Percentiles rank a stretch among this genome's conserved stretches.
Evolutionary conservation across 1,284 basidiomycete species (phyloP).

Genomic region (Papiliotrema terrestris): DNA sequence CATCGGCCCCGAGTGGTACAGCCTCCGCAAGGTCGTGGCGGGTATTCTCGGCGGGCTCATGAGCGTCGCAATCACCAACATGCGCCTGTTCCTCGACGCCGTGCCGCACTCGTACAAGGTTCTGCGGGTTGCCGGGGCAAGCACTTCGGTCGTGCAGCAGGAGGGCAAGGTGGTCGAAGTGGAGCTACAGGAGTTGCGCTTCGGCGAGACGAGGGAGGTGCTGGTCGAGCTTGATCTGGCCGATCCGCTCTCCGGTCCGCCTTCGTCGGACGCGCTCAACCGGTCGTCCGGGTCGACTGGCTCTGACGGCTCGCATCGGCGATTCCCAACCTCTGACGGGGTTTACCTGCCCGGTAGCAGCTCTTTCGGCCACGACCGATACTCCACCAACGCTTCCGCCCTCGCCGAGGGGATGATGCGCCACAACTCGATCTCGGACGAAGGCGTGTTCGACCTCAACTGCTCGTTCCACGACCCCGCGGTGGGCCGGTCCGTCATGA

Average conservation of each 20-base stretch:
- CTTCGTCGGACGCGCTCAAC: not conserved
- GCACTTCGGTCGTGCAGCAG: constrained; percentile 72
- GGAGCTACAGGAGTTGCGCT: constrained; percentile 86
- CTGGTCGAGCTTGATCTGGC: constrained; percentile 81
- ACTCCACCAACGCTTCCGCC: constrained; percentile 63
- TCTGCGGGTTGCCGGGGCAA: constrained; percentile 82
- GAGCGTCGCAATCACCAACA: constrained; percentile 79
- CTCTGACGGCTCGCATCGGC: not conserved
- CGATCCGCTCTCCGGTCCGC: constrained; percentile 44
- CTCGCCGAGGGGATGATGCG: constrained; percentile 66
- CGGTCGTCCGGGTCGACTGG: not conserved
- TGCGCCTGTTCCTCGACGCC: constrained; percentile 75
- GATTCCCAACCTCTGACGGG: too few relatives aligned
- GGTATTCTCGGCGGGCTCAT: constrained; percentile 92
- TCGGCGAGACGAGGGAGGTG: constrained; percentile 90
- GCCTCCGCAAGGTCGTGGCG: constrained; percentile 79
- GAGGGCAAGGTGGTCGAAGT: constrained; percentile 91
- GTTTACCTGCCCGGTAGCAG: not conserved
- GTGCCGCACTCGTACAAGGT: constrained; percentile 73
- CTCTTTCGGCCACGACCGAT: constrained; percentile 72
- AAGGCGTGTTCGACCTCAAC: constrained; percentile 86
- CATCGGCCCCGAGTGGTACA: constrained; percentile 85
- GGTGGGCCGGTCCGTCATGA: constrained; percentile 71
- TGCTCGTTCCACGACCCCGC: constrained; percentile 87
- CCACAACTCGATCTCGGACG: constrained; percentile 84